Conservation (phyloP, 1,139 yeast genomes). For the Hyphopichia fennica region DNA sequence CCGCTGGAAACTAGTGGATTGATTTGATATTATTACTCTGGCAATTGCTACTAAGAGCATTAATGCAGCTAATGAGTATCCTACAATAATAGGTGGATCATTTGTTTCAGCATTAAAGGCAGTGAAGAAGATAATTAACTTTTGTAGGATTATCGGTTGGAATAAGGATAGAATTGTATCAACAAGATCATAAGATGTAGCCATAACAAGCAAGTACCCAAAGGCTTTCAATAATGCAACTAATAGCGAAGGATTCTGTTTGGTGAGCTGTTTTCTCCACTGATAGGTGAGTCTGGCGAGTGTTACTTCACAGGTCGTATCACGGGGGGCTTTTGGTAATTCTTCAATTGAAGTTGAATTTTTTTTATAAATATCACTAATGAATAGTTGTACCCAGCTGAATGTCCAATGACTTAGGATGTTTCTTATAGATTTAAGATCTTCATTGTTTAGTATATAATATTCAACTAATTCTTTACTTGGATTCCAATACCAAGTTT, state of each 20-base stretch:
- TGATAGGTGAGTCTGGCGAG: not conserved
- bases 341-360: constrained; percentile 21
- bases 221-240: constrained; percentile 6
- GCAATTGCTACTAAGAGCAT: constrained; percentile 12
- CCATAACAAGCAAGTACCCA: constrained; percentile 8
- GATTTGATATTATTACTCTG: constrained; percentile 1
- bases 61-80: constrained; percentile 15
- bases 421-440: not conserved
- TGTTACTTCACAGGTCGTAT: not conserved
- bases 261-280: not conserved
- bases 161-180: constrained; percentile 13
- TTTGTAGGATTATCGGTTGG: constrained; percentile 20
- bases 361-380: constrained; percentile 20
- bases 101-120: constrained; percentile 1
- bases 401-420: constrained; percentile 21
- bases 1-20: constrained; percentile 1
- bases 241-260: not conserved
- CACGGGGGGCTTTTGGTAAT: constrained; percentile 13
- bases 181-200: constrained; percentile 4
- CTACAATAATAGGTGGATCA: constrained; percentile 21
- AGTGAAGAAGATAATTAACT: constrained; percentile 15
- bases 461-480: constrained; percentile 12
- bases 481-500: constrained; percentile 8
- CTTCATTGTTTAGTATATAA: constrained; percentile 6
- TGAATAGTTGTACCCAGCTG: constrained; percentile 24